Evolutionary conservation across 164 flowering plant species (phyloP), one percentile per base, ranked within the genome.

Genomic region (Litsea cubeba): DNA sequence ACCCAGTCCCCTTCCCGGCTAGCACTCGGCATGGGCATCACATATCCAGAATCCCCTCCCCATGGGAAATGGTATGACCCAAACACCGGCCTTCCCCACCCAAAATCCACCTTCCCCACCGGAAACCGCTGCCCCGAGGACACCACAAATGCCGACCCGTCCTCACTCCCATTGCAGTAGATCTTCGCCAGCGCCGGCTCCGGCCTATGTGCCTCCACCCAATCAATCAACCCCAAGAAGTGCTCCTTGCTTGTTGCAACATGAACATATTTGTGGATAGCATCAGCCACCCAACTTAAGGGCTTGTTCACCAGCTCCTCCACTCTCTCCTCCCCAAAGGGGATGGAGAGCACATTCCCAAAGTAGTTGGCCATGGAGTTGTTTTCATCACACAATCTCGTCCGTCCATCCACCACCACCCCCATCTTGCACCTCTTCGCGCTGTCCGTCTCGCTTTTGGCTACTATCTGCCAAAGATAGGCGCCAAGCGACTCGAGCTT

Each of bases 21-120:
- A 3, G 79, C 77, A 40, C 81, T 84, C 26, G 84, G 84, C 81
- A 82, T 80, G 1, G 85, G 85, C 87, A 84, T 82, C 69, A 82
- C 87, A 28, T 77, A 82, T 22, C 85, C 82, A 0, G 81, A 62
- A 2, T 76, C 73, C 1, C 85, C 81, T 0, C 78, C 85, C 83
- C 83, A 82, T 0, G 82, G 82, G 30, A 80, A 80, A 74, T 84
- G 82, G 65, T 79, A 82, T 0, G 84, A 84, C 73, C 82, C 81
- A 8, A 84, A 71, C 10, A 35, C 50, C n/a, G 82, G 80, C 65
- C 23, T 71, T 1, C 84, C 87, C 87, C 84, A 84, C 46, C 87
- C 83, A 23, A 84, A 84, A 63, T 84, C 82, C 49, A 84, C 72
- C 71, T 76, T 51, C 25, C 32, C 28, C 0, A 74, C 78, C 40